Percentiles rank a stretch among this genome's conserved stretches.
Conservation (phyloP, 129 eudicot species). For the Cynara cardunculus region DNA sequence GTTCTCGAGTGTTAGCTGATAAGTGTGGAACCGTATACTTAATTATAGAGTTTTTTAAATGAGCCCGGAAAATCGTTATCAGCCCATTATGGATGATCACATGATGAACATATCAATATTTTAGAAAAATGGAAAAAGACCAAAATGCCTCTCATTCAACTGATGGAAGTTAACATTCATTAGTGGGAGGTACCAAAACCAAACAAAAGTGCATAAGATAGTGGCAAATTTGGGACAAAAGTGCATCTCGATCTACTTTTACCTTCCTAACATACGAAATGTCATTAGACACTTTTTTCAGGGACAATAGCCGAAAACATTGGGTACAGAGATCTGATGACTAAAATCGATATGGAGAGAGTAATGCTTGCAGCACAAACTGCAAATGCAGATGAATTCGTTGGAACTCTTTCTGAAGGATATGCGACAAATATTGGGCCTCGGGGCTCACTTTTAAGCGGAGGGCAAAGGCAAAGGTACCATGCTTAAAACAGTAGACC, state of each 20-base stretch:
- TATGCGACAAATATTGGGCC: constrained; percentile 79
- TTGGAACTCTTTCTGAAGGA: constrained; percentile 55
- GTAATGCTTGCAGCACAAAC: constrained; percentile 70
- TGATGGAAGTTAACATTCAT: background rate
- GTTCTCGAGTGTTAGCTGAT: background rate
- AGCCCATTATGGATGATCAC: background rate
- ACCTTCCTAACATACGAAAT: constrained; percentile 17
- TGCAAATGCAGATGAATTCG: constrained; percentile 92
- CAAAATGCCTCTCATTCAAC: background rate
- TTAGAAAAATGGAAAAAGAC: background rate
- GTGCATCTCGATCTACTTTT: background rate
- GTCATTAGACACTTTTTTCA: constrained; percentile 68
- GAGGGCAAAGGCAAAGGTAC: constrained; percentile 97
- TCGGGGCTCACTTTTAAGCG: constrained; percentile 82
- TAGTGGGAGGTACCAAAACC: background rate
- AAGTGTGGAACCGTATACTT: background rate
- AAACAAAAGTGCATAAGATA: background rate
- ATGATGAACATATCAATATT: background rate
- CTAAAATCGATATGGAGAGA: constrained; percentile 63
- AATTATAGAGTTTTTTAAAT: background rate
- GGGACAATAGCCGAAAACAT: constrained; percentile 93
- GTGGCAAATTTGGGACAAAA: background rate
- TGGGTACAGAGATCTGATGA: constrained; percentile 79
- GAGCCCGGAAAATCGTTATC: background rate
- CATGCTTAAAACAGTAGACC: constrained; percentile 2